Conservation (phyloP, 768 basidiomycete species). For the Inosperma sp. region DNA sequence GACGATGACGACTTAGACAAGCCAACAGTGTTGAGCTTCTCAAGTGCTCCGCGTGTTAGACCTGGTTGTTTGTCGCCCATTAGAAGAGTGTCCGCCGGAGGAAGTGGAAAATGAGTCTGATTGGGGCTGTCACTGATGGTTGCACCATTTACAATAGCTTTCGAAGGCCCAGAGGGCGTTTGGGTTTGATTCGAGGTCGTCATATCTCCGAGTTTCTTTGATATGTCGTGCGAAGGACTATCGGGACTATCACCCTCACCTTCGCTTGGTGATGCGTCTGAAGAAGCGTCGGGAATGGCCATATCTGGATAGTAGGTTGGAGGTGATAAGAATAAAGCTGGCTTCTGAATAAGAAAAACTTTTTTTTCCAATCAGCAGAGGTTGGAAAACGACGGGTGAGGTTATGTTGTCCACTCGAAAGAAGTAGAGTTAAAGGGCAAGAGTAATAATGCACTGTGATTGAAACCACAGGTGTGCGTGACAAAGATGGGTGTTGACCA, state of each 20-base stretch:
- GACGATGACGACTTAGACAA: slow-evolving; percentile 24
- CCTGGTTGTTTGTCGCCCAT: slow-evolving; percentile 50
- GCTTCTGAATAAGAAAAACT: slow-evolving; percentile 11
- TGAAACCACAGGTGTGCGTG: slow-evolving; percentile 17
- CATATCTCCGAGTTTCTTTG: slow-evolving; percentile 24
- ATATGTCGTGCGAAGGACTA: slow-evolving; percentile 47
- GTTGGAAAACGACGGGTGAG: slow-evolving; percentile 18
- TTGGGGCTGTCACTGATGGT: slow-evolving; percentile 7
- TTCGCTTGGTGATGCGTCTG: slow-evolving; percentile 48
- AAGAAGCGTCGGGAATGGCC: slow-evolving; percentile 45
- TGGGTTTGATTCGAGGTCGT: slow-evolving; percentile 15
- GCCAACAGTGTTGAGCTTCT: slow-evolving; percentile 31
- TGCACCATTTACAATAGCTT: slow-evolving; percentile 8
- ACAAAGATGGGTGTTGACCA: slow-evolving; percentile 20
- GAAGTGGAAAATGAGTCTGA: slow-evolving; percentile 38
- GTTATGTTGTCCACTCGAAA: slow-evolving; percentile 16
- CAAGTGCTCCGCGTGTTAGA: slow-evolving; percentile 40
- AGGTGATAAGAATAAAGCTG: slow-evolving; percentile 17
- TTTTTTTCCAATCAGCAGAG: slow-evolving; percentile 20
- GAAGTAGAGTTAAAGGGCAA: no score
- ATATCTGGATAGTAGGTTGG: slow-evolving; percentile 29
- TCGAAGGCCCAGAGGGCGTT: no score
- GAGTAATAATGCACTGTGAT: slow-evolving; percentile 11
- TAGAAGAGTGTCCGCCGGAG: slow-evolving; percentile 45
- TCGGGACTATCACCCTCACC: slow-evolving; percentile 58